Percentiles rank a stretch among this genome's conserved stretches.
phyloP scores from a whole-genome alignment of 2,329 filamentous ascomycete genomes.

The Gaeumannomyces sp. region DNA sequence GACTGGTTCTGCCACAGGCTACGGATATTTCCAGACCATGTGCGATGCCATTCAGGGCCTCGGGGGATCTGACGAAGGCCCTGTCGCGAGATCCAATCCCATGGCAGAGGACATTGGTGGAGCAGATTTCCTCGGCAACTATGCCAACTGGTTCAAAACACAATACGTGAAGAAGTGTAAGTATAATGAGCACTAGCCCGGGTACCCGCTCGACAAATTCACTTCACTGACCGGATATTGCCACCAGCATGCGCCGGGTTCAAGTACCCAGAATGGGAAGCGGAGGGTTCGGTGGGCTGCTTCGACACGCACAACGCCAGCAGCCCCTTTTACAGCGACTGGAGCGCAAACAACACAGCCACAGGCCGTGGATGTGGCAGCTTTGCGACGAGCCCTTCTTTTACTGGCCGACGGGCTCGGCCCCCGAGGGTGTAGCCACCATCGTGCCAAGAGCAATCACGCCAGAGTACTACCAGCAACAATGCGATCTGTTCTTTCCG shows the following conservation, averaged over 20 bases:
- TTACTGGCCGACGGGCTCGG: conserved; percentile 49
- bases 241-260: conserved; percentile 32
- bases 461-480: conserved; percentile 46
- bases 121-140: conserved; percentile 44
- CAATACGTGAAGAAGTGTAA: conserved; percentile 40
- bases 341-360: conserved; percentile 36
- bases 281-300: conserved; percentile 38
- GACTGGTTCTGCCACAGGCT: conserved; percentile 27
- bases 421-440: conserved; percentile 35
- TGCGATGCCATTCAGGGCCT: conserved; percentile 29
- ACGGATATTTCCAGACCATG: conserved; percentile 30
- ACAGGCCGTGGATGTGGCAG: conserved; percentile 55
- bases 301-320: conserved; percentile 45
- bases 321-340: conserved; percentile 45
- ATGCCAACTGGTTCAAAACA: conserved; percentile 45
- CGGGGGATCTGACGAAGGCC: conserved; percentile 11
- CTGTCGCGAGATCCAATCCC: too few species aligned
- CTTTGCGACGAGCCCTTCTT: conserved; percentile 57
- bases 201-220: too few species aligned
- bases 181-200: conserved; percentile 17
- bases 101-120: too few species aligned
- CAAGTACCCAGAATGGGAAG: conserved; percentile 38
- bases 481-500: conserved; percentile 52
- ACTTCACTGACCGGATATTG: not conserved
- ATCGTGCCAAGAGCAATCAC: conserved; percentile 46